Conservation (phyloP, 2,329 filamentous ascomycete species). For the Dactylellina haptotyla region DNA sequence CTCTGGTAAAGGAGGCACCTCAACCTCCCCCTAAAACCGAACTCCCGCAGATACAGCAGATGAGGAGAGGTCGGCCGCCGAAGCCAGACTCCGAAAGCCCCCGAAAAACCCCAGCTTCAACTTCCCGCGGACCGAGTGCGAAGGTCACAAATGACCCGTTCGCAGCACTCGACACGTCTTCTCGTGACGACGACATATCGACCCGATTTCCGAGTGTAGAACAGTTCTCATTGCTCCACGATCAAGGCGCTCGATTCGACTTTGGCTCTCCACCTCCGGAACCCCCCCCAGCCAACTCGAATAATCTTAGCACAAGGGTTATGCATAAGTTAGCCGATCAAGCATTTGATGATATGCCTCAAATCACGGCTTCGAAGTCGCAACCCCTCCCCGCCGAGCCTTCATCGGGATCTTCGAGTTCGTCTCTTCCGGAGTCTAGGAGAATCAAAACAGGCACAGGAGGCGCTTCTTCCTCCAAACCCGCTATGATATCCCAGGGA, state of each 20-base stretch:
- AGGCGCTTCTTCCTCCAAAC: constrained; percentile 65
- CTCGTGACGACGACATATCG: constrained; percentile 78
- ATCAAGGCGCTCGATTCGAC: constrained; percentile 83
- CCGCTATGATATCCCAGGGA: constrained; percentile 74
- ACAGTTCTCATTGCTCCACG: constrained; percentile 89
- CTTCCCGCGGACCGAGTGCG: constrained; percentile 67
- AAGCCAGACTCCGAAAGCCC: constrained; percentile 60
- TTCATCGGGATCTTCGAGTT: constrained; percentile 8
- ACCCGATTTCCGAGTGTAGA: constrained; percentile 88
- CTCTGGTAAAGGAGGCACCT: constrained; percentile 85
- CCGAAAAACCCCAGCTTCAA: constrained; percentile 63
- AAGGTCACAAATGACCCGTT: constrained; percentile 80
- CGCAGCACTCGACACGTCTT: constrained; percentile 81
- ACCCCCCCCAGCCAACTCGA: constrained; percentile 64
- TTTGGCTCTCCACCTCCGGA: constrained; percentile 68
- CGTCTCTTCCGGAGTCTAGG: constrained; percentile 56
- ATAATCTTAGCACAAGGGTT: constrained; percentile 72
- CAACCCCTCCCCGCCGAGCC: constrained; percentile 18
- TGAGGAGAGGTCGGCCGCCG: constrained; percentile 84
- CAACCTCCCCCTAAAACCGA: constrained; percentile 74
- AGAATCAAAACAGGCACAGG: constrained; percentile 60
- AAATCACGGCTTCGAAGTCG: constrained; percentile 41
- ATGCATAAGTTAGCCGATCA: constrained; percentile 84
- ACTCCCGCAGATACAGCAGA: constrained; percentile 90
- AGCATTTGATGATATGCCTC: constrained; percentile 72